Evolutionary conservation across 1,284 basidiomycete genomes (phyloP), one percentile per base, ranked within the genome.

Genomic region (Ustilago trichophora): DNA sequence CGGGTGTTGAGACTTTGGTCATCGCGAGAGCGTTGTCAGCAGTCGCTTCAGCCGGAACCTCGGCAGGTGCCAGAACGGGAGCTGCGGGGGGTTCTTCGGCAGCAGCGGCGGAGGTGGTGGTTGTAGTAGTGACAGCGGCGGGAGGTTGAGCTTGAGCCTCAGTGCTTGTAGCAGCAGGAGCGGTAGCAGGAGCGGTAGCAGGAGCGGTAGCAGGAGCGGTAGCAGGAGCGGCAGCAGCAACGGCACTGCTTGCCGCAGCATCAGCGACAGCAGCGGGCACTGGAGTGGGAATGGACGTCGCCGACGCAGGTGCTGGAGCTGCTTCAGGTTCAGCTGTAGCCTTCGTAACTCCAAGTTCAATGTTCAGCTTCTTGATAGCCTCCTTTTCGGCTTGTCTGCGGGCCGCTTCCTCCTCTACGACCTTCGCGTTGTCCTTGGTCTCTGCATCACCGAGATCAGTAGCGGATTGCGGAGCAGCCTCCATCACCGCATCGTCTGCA

Each of bases 291-390:
- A 32, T 24, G 10, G 36, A 37, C 16, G 37, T 11, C 8, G 22
- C 9, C 11, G 11, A 10, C 2, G 32, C 33, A 2, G 45, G 51
- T n/a, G 29, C 40, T 15, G 54, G 34, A n/a, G 51, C 36, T 3
- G 55, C 26, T 21, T 40, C 36, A 21, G 24, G 42, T 18, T 38
- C 21, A 3, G 40, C 27, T 36, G 33, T 29, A 25, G 33, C 16
- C 10, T 27, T 38, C 8, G 60, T 50, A 6, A 67, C 45, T 3
- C 64, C 57, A 6, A 68, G 58, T 13, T 56, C 46, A 10, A 55
- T 12, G 26, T 70, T 70, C 22, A 70, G 45, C 29, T 58, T 52
- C 29, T 60, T 53, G 22, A 70, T 65, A 0, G 60, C 62, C 35
- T 65, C 57, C 33, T 44, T 47, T 29, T 70, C 62, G 6, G 48